These are phyloP conservation scores for Persicaria tinctoria DNA, from an alignment of 148 eudicot genomes.

Conservation along the genomic window DNA sequence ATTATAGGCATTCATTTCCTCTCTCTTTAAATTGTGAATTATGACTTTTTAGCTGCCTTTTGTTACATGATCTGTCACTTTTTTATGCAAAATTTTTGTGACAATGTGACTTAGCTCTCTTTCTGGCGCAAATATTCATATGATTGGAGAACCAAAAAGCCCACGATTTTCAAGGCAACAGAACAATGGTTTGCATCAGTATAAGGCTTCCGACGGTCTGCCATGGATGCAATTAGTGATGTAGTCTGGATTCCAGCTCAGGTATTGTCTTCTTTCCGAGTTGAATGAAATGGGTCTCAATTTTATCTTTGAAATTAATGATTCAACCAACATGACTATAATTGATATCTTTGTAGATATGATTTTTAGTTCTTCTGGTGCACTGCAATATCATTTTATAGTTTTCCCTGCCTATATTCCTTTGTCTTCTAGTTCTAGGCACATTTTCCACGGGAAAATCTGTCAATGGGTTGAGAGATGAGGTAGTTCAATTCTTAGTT, in stretches of 20 bases:
- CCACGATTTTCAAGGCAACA: constrained; percentile 95
- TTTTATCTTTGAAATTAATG: neutral
- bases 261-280: constrained; percentile 23
- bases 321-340: neutral
- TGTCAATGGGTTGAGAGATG: neutral
- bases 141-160: constrained; percentile 99
- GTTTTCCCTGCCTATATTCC: neutral
- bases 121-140: constrained; percentile 98
- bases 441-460: neutral
- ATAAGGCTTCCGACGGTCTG: constrained; percentile 83
- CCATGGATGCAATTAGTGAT: constrained; percentile 70
- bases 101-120: too few species aligned
- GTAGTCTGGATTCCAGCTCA: constrained; percentile 89
- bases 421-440: neutral
- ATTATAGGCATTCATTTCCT: too few species aligned
- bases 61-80: too few species aligned
- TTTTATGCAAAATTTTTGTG: too few species aligned
- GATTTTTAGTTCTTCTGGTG: neutral
- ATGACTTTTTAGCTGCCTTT: too few species aligned
- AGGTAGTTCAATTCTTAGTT: neutral
- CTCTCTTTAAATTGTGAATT: too few species aligned
- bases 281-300: neutral
- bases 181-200: constrained; percentile 99
- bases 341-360: neutral
- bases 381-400: too few species aligned